Base-by-base conservation (phyloP, 192 early-diverging fungal species). In the Geranomyces variabilis region DNA sequence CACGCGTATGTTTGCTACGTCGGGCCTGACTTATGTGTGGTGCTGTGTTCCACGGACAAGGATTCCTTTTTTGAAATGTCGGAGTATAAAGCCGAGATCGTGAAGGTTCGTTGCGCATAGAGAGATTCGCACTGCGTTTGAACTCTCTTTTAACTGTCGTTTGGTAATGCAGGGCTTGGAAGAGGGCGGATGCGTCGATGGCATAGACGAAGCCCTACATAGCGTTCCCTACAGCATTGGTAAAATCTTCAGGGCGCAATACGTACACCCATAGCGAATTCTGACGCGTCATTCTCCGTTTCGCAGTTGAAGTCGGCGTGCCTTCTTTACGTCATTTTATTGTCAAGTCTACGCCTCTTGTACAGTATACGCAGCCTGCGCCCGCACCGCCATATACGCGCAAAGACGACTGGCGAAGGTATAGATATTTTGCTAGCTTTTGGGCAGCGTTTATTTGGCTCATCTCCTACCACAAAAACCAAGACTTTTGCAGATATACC, bases 1-100 rank as follows among this genome's bases (percentile, higher is more conserved):
- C 89, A 96, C 67, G 90, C 89, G 0, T 96, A 96, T 63, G 86
- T 96, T 21, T 90, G 83, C 66, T 96, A 92, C 73, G 83, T 96
- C 6, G 59, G 66, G 28, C 77, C 83, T 0, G 86, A 90, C n/a
- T 79, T 92, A 8, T 91, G 89, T 51, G 75, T 96, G 8, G 76
- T 94, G 0, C 74, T 93, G 48, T 84, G 95, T 17, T 90, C 89
- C 14, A 86, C 90, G 1, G 90, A 93, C 66, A 89, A 90, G 77
- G 91, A 95, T 67, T 89, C 88, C 29, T 98, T 98, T 71, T 90
- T 89, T 63, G 86, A 90, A 1, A 81, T 94, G 82, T 84, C 87
- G 17, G 85, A 84, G 64, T 91, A 85, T 63, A 91, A 90, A 45
- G 64, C 75, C 69, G 74, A 67, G 4, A 82, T 98, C n/a, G 84